Percentiles rank a stretch among this genome's conserved stretches.
Conservation (phyloP, 495 filamentous ascomycete species). For the Tuber melanosporum region DNA sequence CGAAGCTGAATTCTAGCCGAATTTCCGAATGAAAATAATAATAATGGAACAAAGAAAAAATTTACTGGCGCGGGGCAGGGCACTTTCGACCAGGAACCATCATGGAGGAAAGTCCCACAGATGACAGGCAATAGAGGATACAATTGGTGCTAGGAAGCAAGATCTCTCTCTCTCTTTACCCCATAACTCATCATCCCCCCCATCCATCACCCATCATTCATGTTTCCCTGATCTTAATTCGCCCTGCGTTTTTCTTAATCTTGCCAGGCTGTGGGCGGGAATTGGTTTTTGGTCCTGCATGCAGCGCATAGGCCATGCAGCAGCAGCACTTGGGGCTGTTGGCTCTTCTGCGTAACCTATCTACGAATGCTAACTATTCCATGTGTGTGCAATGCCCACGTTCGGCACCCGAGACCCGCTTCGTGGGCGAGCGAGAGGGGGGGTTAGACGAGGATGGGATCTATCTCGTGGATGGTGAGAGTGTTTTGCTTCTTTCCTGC, state of each 20-base stretch:
- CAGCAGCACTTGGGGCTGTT: constrained; percentile 4
- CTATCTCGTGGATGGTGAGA: constrained; percentile 6
- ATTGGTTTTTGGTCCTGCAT: constrained; percentile 24
- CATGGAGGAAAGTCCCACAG: neutral
- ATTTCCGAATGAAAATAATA: neutral
- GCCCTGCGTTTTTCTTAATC: neutral
- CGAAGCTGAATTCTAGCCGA: neutral
- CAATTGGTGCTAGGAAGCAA: neutral
- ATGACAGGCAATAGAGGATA: neutral
- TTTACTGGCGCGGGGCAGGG: neutral
- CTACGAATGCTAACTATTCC: neutral
- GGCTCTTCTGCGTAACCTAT: constrained; percentile 19
- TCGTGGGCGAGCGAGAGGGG: neutral
- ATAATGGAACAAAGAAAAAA: neutral
- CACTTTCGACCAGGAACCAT: neutral
- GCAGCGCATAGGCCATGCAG: constrained; percentile 21
- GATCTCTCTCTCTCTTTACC: neutral
- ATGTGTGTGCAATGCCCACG: neutral
- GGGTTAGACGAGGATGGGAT: constrained; percentile 9
- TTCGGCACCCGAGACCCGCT: neutral
- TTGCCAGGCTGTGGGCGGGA: constrained; percentile 4
- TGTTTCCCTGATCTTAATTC: neutral
- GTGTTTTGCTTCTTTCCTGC: constrained; percentile 21
- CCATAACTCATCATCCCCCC: neutral
- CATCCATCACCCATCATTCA: neutral